These are phyloP conservation scores for Paraphaeosphaeria sporulosa DNA, from an alignment of 2,329 filamentous ascomycete species.

Conservation along the genomic window DNA sequence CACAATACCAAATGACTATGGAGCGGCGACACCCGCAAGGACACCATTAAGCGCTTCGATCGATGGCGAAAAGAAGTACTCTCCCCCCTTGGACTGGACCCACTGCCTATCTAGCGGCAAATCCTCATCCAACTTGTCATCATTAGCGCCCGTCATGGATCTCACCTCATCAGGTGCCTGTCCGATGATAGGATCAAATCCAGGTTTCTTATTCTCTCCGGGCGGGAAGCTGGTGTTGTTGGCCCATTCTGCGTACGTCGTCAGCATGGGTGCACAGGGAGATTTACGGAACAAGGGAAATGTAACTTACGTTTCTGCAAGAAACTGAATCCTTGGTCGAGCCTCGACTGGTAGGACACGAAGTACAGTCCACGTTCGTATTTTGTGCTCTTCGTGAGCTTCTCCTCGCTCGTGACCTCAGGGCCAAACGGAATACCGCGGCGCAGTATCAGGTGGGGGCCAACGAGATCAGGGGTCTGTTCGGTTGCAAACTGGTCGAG, in stretches of 20 bases:
- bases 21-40: neutral
- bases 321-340: conserved; percentile 12
- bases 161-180: conserved; percentile 9
- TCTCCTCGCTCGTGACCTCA: conserved; percentile 15
- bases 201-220: neutral
- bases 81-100: conserved; percentile 17
- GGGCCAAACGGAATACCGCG: conserved; percentile 18
- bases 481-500: neutral
- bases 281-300: neutral
- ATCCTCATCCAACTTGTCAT: neutral
- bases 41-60: conserved; percentile 4
- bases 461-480: neutral
- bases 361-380: conserved; percentile 18
- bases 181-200: conserved; percentile 18
- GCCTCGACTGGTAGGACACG: conserved; percentile 15
- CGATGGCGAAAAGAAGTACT: conserved; percentile 19
- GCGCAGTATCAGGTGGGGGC: conserved; percentile 13
- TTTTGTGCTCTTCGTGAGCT: conserved; percentile 1
- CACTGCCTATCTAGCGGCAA: conserved; percentile 12
- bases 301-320: conserved; percentile 9
- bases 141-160: conserved; percentile 9
- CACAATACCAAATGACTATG: neutral
- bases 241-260: conserved; percentile 8
- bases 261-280: neutral
- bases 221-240: conserved; percentile 7